Conservation (phyloP, 441 rosid genomes). For the Populus hybrid region DNA sequence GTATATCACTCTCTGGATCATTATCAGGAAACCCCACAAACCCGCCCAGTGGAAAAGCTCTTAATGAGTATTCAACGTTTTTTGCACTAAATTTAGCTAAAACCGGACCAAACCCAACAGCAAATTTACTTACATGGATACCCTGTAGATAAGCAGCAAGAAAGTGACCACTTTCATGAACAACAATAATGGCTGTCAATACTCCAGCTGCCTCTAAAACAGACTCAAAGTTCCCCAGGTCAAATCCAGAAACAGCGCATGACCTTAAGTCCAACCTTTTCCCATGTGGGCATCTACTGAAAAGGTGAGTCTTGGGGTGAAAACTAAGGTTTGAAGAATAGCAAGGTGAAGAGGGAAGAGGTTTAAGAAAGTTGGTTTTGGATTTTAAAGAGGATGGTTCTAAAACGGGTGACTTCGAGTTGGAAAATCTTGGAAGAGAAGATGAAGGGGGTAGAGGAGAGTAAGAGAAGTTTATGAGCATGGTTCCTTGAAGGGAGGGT, state of each 20-base stretch:
- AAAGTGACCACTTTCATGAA: conserved; percentile 89
- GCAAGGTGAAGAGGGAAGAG: conserved; percentile 27
- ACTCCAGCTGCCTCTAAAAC: conserved; percentile 81
- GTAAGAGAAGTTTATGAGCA: conserved; percentile 51
- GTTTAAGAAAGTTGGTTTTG: conserved; percentile 38
- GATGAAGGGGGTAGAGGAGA: conserved; percentile 37
- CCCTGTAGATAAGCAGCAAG: conserved; percentile 93
- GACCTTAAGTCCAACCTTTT: conserved; percentile 38
- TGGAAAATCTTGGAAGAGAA: conserved; percentile 25
- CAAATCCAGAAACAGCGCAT: conserved; percentile 60
- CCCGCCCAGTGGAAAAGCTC: conserved; percentile 94
- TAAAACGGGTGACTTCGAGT: conserved; percentile 33
- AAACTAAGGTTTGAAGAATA: conserved; percentile 22
- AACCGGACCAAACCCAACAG: conserved; percentile 94
- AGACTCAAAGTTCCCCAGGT: conserved; percentile 62
- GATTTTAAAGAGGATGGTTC: conserved; percentile 31
- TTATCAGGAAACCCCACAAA: conserved; percentile 97
- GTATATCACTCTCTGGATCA: conserved; percentile 84
- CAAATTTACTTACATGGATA: conserved; percentile 86
- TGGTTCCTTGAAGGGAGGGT: conserved; percentile 26
- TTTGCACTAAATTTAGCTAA: conserved; percentile 80
- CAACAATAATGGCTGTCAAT: conserved; percentile 82
- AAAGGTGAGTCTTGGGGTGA: conserved; percentile 33
- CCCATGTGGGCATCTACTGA: conserved; percentile 25
- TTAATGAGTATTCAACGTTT: conserved; percentile 83